Conservation (phyloP, 208 protist genomes). For the Acanthamoeba castellanii region DNA sequence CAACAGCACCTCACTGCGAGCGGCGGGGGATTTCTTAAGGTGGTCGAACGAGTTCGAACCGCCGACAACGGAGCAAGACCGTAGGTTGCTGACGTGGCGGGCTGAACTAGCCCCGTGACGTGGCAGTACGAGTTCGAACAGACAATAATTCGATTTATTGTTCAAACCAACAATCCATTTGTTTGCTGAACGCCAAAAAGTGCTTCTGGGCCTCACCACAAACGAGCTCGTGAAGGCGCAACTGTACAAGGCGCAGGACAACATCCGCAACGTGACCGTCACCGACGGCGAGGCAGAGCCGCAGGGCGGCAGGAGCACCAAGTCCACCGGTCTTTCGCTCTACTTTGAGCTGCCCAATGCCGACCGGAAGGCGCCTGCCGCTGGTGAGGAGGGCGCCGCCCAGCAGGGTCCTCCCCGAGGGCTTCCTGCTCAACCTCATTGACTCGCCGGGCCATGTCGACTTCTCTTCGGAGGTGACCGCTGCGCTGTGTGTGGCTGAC, state of each 20-base stretch:
- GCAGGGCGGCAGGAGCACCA: constrained; percentile 99
- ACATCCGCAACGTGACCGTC: constrained; percentile 96
- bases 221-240: constrained; percentile 93
- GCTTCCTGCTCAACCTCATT: constrained; percentile 99
- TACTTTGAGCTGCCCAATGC: constrained; percentile 96
- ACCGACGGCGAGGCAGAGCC: constrained; percentile 97
- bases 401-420: constrained; percentile 21
- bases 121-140: too few species aligned
- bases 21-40: too few species aligned
- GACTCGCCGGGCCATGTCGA: constrained; percentile 99
- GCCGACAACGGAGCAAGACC: too few species aligned
- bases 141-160: too few species aligned
- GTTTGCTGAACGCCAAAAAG: too few species aligned
- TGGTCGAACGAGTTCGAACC: too few species aligned
- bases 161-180: too few species aligned
- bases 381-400: constrained; percentile 33
- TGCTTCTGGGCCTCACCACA: constrained; percentile 87
- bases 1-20: too few species aligned
- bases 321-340: constrained; percentile 99
- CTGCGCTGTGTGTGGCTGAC: constrained; percentile 99
- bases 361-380: constrained; percentile 11
- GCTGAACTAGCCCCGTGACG: too few species aligned
- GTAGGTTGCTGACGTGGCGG: too few species aligned
- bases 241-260: constrained; percentile 92
- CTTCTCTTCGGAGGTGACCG: constrained; percentile 99